A percentile compares a stretch with the other conserved stretches of the same genome.
Evolutionary conservation across 176 grass and related monocot genomes (phyloP).

Genomic region (Leersia perrieri): DNA sequence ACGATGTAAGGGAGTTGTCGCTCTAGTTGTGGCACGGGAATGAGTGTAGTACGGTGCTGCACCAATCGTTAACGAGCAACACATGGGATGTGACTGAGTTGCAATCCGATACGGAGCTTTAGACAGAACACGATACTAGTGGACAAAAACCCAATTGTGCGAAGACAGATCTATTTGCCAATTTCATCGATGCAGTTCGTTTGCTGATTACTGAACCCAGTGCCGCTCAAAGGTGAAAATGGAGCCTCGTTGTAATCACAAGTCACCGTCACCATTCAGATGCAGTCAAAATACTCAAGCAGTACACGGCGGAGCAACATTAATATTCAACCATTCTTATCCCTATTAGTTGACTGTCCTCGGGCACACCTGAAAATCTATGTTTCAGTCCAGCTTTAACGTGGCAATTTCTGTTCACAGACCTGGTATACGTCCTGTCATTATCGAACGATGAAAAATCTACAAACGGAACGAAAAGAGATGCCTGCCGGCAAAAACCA

Average conservation of each 20-base stretch:
- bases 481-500: no score
- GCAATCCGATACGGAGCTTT: no score
- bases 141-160: no score
- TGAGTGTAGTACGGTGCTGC: background rate
- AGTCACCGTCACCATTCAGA: background rate
- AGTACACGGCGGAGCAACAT: background rate
- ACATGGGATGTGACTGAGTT: no score
- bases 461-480: no score
- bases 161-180: no score
- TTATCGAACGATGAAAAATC: background rate
- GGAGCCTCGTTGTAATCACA: background rate
- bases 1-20: background rate
- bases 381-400: background rate
- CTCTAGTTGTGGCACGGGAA: background rate
- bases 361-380: background rate
- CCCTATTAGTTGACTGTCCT: background rate
- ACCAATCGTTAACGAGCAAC: background rate
- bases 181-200: no score
- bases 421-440: background rate
- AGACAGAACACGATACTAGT: no score
- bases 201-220: no score
- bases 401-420: background rate
- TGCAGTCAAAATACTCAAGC: background rate
- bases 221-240: background rate
- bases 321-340: constrained; percentile 28